phyloP scores from a whole-genome alignment of 169 alveolate genomes.

The Miamiensis avidus region DNA sequence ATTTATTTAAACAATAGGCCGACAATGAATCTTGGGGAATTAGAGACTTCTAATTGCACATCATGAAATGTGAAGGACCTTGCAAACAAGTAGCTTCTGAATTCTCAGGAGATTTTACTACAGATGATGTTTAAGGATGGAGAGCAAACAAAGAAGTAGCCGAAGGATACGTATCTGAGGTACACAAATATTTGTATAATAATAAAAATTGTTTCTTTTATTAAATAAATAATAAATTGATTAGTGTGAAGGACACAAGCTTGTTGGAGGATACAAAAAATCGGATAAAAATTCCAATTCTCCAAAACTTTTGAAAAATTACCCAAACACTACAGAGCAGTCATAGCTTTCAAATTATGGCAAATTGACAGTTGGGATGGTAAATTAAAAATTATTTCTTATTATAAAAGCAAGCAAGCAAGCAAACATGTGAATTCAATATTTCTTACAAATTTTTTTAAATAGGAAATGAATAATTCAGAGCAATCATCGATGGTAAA shows the following conservation, averaged over 20 bases:
- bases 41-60: constrained; percentile 3
- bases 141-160: not conserved
- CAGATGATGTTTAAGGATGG: not conserved
- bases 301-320: constrained; percentile 2
- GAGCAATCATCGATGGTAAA: too few species aligned
- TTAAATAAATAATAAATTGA: not conserved
- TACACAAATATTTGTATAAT: not conserved
- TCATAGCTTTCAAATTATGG: constrained; percentile 2
- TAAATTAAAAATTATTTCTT: too few species aligned
- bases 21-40: constrained; percentile 23
- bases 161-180: not conserved
- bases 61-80: constrained; percentile 3
- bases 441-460: too few species aligned
- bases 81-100: not conserved
- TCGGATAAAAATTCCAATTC: not conserved
- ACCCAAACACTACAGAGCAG: constrained; percentile 7
- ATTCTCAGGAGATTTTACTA: not conserved
- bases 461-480: too few species aligned
- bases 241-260: constrained; percentile 1
- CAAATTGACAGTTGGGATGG: constrained; percentile 4
- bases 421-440: too few species aligned
- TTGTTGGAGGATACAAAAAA: constrained; percentile 16
- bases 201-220: not conserved
- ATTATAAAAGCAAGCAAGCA: too few species aligned
- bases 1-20: too few species aligned